phyloP scores from a whole-genome alignment of 805 yeast species.

The Yarrowia yakushimensis region DNA sequence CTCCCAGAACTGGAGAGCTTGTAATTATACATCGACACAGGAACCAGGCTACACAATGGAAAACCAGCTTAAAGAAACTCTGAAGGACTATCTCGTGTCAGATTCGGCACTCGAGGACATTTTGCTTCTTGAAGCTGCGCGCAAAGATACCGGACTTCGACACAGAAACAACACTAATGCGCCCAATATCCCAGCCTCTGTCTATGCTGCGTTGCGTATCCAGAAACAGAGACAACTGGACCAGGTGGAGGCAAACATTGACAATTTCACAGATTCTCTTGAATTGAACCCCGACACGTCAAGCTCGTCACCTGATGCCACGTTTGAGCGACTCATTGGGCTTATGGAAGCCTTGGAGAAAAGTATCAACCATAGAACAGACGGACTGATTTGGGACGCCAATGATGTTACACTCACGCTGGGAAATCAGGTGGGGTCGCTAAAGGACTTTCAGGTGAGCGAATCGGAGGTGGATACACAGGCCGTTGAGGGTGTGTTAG shows the following conservation, averaged over 20 bases:
- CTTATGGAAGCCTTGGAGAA: background rate
- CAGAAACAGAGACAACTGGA: background rate
- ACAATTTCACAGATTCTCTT: background rate
- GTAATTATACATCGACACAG: background rate
- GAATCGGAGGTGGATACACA: background rate
- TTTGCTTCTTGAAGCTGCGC: background rate
- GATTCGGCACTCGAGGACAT: constrained; percentile 6
- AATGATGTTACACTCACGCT: background rate
- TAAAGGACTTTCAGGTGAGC: background rate
- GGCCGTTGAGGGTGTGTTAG: constrained; percentile 4
- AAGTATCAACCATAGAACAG: background rate
- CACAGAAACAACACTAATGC: background rate
- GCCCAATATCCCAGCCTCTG: background rate
- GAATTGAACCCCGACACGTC: background rate
- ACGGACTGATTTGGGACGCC: constrained; percentile 5
- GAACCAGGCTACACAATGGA: background rate
- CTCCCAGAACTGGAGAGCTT: background rate
- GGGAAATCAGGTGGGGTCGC: constrained; percentile 10
- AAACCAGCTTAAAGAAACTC: background rate
- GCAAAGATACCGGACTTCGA: background rate
- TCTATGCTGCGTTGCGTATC: constrained; percentile 12
- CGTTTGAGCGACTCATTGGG: background rate
- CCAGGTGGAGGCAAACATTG: background rate
- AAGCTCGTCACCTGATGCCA: background rate
- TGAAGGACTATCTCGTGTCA: background rate